Evolutionary conservation across 176 grass and related monocot species (phyloP).

Genomic region (Dendrocalamus sinicus): DNA sequence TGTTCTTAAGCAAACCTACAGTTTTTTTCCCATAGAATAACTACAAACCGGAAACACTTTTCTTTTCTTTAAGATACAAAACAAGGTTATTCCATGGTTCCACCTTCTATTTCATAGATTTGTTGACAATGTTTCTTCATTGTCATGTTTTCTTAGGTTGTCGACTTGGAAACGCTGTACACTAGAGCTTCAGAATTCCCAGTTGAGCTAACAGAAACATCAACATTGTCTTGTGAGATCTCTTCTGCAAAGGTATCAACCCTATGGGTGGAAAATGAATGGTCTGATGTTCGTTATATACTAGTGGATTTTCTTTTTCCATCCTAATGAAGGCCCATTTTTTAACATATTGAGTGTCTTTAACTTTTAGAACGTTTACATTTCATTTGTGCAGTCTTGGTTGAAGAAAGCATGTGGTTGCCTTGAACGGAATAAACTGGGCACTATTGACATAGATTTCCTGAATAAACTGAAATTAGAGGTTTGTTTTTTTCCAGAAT

Average conservation of each 20-base stretch:
- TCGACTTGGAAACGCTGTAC: conserved; percentile 68
- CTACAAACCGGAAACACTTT: background rate
- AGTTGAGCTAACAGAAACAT: conserved; percentile 56
- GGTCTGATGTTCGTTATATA: conserved; percentile 29
- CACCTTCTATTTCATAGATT: conserved; percentile 37
- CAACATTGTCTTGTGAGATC: conserved; percentile 58
- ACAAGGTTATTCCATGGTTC: background rate
- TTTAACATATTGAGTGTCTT: background rate
- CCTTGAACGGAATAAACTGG: conserved; percentile 58
- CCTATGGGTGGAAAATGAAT: conserved; percentile 15
- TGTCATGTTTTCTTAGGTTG: conserved; percentile 61
- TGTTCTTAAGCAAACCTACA: conserved; percentile 7
- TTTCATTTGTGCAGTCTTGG: conserved; percentile 63
- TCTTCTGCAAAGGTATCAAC: conserved; percentile 80
- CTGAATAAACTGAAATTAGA: conserved; percentile 71
- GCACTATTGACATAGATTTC: conserved; percentile 56
- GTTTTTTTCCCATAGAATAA: background rate
- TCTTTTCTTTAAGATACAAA: background rate
- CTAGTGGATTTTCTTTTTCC: background rate
- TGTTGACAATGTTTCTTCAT: conserved; percentile 28
- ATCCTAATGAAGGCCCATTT: background rate
- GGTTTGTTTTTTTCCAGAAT: conserved; percentile 51
- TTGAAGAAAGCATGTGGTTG: conserved; percentile 64
- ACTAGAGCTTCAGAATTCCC: conserved; percentile 63
- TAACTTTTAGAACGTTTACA: conserved; percentile 24